Evolutionary conservation across 768 basidiomycete species (phyloP), one percentile per base, ranked within the genome.

Genomic region (Neoboletus magnificus): DNA sequence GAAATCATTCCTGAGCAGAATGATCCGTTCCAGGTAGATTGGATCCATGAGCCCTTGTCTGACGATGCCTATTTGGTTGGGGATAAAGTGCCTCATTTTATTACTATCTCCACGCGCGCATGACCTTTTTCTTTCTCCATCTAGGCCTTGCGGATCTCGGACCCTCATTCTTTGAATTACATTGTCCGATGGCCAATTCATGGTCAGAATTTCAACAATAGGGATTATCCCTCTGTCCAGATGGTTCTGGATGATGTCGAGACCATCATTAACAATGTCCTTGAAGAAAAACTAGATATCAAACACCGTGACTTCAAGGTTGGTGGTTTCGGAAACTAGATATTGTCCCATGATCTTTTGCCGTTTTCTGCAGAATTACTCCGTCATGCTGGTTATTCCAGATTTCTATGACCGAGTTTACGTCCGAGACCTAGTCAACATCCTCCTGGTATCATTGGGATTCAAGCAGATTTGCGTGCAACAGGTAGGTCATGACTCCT

Each of bases 401-500:
- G 97, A 99, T 69, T 85, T 92, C 60, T 93, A 90, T 64, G 91
- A 96, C 53, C 81, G 91, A 50, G 69, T 79, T 12, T 98, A 96
- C 66, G 84, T 98, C 52, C 83, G 85, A 57, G 87, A 89, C 54
- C 76, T 94, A 63, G 78, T 84, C 8, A 81, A 88, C 56, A 69
- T 96, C 11, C 73, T 98, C 11, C 67, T 98, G 33, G 72, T 82
- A 27, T 79, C 80, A 2, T 85, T 99, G 80, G 92, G 91, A 0
- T 99, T 99, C 79, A 92, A 91, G 67, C 92, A 97, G 71, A 72
- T 98, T 32, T 93, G 90, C 62, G 84, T 89, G 4, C 93, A 96
- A 70, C 97, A 98, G 80, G 94, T 88, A 12, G 51, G 55, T 55
- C 8, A 4, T 47, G 5, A 13, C 32, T 41, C 8, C 11, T 29